These are phyloP conservation scores for Casaregolazyma lundiana DNA, from an alignment of 1,139 yeast genomes.

Conservation along the genomic window DNA sequence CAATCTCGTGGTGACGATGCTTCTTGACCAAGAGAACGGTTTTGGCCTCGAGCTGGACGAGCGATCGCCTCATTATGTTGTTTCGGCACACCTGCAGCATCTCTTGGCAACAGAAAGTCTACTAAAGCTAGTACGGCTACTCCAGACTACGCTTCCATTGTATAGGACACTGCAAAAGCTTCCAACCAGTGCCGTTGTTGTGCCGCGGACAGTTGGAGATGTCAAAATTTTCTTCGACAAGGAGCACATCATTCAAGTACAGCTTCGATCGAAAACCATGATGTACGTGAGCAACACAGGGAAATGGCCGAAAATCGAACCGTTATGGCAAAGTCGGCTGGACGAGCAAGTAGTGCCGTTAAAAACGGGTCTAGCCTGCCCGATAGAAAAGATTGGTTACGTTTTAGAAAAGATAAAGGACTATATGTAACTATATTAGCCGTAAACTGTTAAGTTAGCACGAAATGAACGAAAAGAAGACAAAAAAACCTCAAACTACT, in stretches of 20 bases:
- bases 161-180: slow-evolving; percentile 24
- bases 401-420: slow-evolving; percentile 16
- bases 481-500: neutral
- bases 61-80: slow-evolving; percentile 25
- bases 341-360: slow-evolving; percentile 27
- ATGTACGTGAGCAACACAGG: slow-evolving; percentile 6
- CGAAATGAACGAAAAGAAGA: neutral
- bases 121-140: slow-evolving; percentile 28
- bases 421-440: slow-evolving; percentile 5
- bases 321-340: slow-evolving; percentile 4
- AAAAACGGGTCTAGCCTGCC: slow-evolving; percentile 26
- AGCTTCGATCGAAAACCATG: slow-evolving; percentile 4
- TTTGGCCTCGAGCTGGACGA: slow-evolving; percentile 18
- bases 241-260: slow-evolving; percentile 8
- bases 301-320: slow-evolving; percentile 7
- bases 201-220: slow-evolving; percentile 16
- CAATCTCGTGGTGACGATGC: slow-evolving; percentile 21
- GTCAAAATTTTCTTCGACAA: slow-evolving; percentile 8
- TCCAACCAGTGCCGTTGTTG: slow-evolving; percentile 12
- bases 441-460: neutral
- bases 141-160: slow-evolving; percentile 26
- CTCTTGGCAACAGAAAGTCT: slow-evolving; percentile 25
- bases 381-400: slow-evolving; percentile 19
- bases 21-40: slow-evolving; percentile 5
- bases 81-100: slow-evolving; percentile 23